Evolutionary conservation across 768 basidiomycete genomes (phyloP).

Genomic region (Auriscalpium microsporum): DNA sequence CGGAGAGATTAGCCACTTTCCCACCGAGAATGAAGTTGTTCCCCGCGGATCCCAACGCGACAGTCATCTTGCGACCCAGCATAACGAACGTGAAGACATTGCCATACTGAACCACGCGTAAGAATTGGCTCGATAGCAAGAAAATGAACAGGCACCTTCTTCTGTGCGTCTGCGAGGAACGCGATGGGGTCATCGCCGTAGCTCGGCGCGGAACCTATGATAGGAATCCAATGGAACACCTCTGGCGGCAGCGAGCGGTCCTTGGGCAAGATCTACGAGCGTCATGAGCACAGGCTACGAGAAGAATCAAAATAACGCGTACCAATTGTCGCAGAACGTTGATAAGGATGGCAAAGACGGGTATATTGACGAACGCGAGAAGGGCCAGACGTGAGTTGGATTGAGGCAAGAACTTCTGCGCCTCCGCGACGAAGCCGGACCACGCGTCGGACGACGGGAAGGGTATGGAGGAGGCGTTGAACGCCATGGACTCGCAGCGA

Average conservation of each 20-base stretch:
- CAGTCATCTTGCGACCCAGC: constrained; percentile 83
- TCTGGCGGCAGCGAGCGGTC: constrained; percentile 72
- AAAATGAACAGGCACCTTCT: constrained; percentile 48
- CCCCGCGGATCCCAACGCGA: constrained; percentile 83
- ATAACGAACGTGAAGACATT: constrained; percentile 95
- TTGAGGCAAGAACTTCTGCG: constrained; percentile 16
- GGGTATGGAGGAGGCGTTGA: constrained; percentile 15
- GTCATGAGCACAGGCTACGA: constrained; percentile 3
- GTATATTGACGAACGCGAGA: constrained; percentile 51
- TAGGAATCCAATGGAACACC: constrained; percentile 89
- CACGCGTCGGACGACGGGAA: constrained; percentile 17
- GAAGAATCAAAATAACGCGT: constrained; percentile 18
- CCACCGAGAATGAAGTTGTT: constrained; percentile 94
- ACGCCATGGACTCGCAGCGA: constrained; percentile 11
- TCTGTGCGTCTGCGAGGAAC: constrained; percentile 72
- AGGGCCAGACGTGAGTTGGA: constrained; percentile 24
- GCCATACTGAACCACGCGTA: constrained; percentile 57
- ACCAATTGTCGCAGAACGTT: constrained; percentile 80
- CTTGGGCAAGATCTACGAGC: constrained; percentile 51
- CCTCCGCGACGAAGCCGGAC: constrained; percentile 21
- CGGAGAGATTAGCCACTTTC: constrained; percentile 84
- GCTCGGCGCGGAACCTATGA: constrained; percentile 78
- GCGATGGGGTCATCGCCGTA: constrained; percentile 92
- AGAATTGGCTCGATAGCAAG: not conserved
- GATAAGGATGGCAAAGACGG: constrained; percentile 56